These are phyloP conservation scores for Sarocladiaceae sp. DNA, from an alignment of 2,329 filamentous ascomycete genomes.

Conservation along the genomic window DNA sequence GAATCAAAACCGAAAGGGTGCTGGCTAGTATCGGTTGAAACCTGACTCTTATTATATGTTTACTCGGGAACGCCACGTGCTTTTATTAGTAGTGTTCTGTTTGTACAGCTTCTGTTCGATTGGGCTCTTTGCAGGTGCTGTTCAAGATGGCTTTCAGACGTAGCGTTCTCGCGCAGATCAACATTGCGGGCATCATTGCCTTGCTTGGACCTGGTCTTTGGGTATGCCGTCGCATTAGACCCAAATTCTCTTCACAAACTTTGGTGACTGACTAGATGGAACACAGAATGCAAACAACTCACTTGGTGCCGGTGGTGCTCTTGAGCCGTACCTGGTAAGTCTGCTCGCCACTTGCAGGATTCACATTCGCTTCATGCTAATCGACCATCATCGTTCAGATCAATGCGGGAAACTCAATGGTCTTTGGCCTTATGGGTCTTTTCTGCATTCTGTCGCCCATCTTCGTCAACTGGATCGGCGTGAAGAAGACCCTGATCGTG, in stretches of 20 bases:
- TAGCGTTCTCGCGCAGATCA: constrained; percentile 14
- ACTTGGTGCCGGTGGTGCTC: constrained; percentile 12
- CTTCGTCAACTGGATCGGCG: constrained; percentile 14
- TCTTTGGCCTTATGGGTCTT: constrained; percentile 31
- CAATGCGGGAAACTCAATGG: constrained; percentile 9
- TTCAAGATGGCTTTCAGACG: constrained; percentile 10
- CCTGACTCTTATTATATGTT: not conserved
- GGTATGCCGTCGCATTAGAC: constrained; percentile 7
- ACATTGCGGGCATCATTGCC: constrained; percentile 12
- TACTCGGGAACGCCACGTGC: not conserved
- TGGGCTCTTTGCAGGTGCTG: not conserved
- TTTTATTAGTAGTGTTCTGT: not conserved
- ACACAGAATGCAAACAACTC: constrained; percentile 12
- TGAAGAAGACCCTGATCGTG: constrained; percentile 29
- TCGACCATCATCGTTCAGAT: too few species aligned
- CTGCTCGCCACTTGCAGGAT: not conserved
- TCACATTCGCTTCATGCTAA: not conserved
- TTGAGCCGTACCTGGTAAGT: constrained; percentile 11
- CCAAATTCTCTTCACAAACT: not conserved
- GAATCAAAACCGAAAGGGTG: not conserved
- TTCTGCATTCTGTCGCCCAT: constrained; percentile 28
- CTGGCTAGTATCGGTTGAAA: not conserved
- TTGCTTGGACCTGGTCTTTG: constrained; percentile 13
- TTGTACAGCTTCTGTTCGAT: not conserved
- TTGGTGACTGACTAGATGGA: not conserved